Evolutionary conservation across 495 filamentous ascomycete genomes (phyloP), one percentile per base, ranked within the genome.

Genomic region (Elasticomyces elasticus): DNA sequence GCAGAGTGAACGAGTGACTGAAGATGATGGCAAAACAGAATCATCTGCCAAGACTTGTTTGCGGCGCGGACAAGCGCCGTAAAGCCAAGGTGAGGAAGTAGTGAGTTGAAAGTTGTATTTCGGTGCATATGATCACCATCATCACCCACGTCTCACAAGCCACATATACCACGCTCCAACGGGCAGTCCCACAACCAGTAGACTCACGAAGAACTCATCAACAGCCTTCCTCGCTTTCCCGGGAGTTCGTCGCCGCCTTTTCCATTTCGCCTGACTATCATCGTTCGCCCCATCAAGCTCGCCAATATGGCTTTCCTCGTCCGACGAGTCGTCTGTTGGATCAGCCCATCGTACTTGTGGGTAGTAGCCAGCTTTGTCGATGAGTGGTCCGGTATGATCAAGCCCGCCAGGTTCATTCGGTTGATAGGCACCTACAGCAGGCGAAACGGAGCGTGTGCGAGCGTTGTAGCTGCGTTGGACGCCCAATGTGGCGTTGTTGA

Each of bases 91-190:
- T n/a, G n/a, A n/a, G n/a, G n/a, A n/a, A n/a, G n/a, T n/a, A n/a
- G 31, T 37, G 31, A 37, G 31, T 37, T 37, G 10, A 37, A 27
- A 41, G 45, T 15, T 20, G 19, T 15, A 5, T 20, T 37, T 15
- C 23, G 25, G n/a, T 28, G 12, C 12, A 6, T 9, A 4, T 38
- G 28, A 22, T n/a, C 31, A 37, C 41, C 19, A 44, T 22, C 17
- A 6, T 54, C 35, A 69, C 26, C 66, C 56, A 49, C 55, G 59
- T 52, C 63, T 54, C 27, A 67, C 49, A 31, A 70, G 54, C 58
- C 59, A 68, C 42, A 62, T 61, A 57, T 70, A 70, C 56, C 58
- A 70, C n/a, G 41, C 23, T 43, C 62, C 51, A 19, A 51, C 61
- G 30, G 66, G 52, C 23, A 54, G 45, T 4, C 28, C 66, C 15